phyloP scores from a whole-genome alignment of 768 basidiomycete genomes.

The Sporobolomyces phaffii region DNA sequence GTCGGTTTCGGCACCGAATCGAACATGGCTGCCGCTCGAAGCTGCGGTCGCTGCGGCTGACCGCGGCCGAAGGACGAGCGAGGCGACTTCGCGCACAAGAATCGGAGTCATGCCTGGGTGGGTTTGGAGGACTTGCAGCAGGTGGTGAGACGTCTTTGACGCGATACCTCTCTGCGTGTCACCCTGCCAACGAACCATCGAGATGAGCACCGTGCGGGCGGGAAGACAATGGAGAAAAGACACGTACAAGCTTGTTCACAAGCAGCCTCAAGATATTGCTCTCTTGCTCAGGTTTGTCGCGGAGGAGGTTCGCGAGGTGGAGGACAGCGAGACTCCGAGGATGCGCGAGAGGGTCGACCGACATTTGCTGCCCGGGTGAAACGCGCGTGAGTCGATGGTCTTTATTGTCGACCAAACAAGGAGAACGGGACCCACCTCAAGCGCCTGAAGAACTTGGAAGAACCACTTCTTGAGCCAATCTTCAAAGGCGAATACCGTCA shows the following conservation, averaged over 20 bases:
- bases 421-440: slow-evolving; percentile 58
- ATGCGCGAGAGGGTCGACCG: slow-evolving; percentile 77
- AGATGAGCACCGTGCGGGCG: background rate
- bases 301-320: slow-evolving; percentile 70
- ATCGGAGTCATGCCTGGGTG: slow-evolving; percentile 91
- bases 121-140: slow-evolving; percentile 78
- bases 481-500: slow-evolving; percentile 84
- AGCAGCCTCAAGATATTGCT: slow-evolving; percentile 87
- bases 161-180: slow-evolving; percentile 82
- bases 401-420: background rate
- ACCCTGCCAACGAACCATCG: slow-evolving; percentile 53
- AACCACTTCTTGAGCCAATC: slow-evolving; percentile 98
- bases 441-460: slow-evolving; percentile 78
- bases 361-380: slow-evolving; percentile 66
- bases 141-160: slow-evolving; percentile 80
- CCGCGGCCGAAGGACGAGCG: slow-evolving; percentile 65
- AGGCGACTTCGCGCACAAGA: slow-evolving; percentile 76
- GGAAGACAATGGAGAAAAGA: background rate
- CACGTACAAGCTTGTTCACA: slow-evolving; percentile 81
- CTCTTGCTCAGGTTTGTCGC: slow-evolving; percentile 91
- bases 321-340: slow-evolving; percentile 77
- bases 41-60: slow-evolving; percentile 47
- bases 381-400: background rate
- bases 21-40: slow-evolving; percentile 47
- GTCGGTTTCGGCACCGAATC: slow-evolving; percentile 48